Evolutionary conservation across 345 rosid species (phyloP), one percentile per base, ranked within the genome.

Genomic region (Excoecaria cochinchinensis): DNA sequence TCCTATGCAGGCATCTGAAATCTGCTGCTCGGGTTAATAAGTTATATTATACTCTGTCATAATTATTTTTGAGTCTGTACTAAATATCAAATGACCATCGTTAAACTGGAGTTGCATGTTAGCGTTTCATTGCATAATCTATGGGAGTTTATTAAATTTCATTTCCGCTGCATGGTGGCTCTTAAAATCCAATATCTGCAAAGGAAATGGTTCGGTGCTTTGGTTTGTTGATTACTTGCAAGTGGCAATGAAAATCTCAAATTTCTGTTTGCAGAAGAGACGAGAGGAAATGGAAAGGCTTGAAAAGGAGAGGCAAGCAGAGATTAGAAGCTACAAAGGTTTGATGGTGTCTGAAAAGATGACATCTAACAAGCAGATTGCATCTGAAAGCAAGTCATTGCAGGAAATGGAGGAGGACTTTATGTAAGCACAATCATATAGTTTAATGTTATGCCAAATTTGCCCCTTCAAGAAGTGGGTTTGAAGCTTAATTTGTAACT

Each of bases 391-490:
- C 89, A 95, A 91, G 85, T 90, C 97, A 24, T 61, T 95, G 81
- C 97, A 93, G 89, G 99, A 95, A 82, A 83, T 95, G 22, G 99
- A 95, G 86, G 99, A 95, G 5, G 99, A 93, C 83, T 95, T 95
- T 64, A 95, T 95, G 99, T 95, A 84, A 89, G 71, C 72, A 68
- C 39, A 0, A 16, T 75, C 50, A 55, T 68, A 44, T 44, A 44
- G 48, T 44, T 44, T 6, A 44, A 8, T 44, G 48, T 44, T 44
- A 44, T 44, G 48, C 9, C 48, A 44, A 44, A 44, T 44, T 44
- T 44, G 8, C 48, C 48, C 8, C 48, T 4, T 44, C 48, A 3
- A 5, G 48, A 44, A 44, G 48, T 44, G 48, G 48, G 48, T 44
- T 44, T 4, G 48, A 6, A 10, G 39, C 42, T 48, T 69, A 4